phyloP scores from a whole-genome alignment of 352 stramenopile genomes.

The Pythium apleroticum region DNA sequence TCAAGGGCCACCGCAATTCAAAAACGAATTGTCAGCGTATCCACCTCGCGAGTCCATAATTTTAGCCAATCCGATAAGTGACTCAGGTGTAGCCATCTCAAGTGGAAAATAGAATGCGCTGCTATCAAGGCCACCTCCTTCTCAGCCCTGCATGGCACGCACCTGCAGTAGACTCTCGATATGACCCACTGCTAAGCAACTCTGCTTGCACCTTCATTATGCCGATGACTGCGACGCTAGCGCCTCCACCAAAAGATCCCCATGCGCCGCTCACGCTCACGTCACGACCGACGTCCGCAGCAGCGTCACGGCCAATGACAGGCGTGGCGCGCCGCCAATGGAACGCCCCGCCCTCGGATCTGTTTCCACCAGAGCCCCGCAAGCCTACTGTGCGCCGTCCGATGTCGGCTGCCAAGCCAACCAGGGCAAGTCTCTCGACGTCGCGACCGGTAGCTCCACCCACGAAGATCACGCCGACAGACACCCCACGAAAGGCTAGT shows the following conservation, averaged over 20 bases:
- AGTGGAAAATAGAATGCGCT: neutral
- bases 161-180: neutral
- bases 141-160: too few species aligned
- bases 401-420: slow-evolving; percentile 10
- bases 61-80: neutral
- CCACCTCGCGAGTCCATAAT: neutral
- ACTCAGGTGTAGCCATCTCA: slow-evolving; percentile 11
- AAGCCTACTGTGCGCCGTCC: slow-evolving; percentile 14
- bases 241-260: slow-evolving; percentile 1
- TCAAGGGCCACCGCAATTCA: slow-evolving; percentile 7
- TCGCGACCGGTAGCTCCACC: neutral
- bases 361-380: slow-evolving; percentile 14
- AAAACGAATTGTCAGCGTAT: neutral
- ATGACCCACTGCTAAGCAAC: neutral
- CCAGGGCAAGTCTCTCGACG: neutral
- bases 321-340: slow-evolving; percentile 26
- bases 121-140: neutral
- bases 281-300: slow-evolving; percentile 15
- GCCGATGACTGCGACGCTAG: slow-evolving; percentile 8
- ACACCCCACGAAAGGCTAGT: slow-evolving; percentile 5
- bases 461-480: neutral
- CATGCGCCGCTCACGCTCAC: slow-evolving; percentile 10
- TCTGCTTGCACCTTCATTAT: neutral
- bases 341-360: slow-evolving; percentile 27
- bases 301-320: neutral